Evolutionary conservation across 1,139 yeast species (phyloP).

Genomic region (Candida tetrigidarum): DNA sequence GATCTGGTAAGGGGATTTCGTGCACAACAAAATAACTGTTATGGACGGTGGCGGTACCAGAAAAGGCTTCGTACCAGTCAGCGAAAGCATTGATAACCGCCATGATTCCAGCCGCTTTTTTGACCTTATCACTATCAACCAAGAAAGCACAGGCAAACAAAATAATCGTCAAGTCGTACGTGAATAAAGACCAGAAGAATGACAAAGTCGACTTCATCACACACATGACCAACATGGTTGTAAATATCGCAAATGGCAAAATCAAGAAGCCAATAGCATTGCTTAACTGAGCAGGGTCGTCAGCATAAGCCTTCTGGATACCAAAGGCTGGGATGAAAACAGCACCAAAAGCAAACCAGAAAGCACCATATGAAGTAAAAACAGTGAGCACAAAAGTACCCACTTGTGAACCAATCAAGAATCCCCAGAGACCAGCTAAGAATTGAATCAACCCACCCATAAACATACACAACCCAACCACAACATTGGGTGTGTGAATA

Average conservation of each 20-base stretch:
- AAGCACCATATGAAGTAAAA: conserved; percentile 72
- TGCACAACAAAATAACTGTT: conserved; percentile 32
- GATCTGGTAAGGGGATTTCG: conserved; percentile 21
- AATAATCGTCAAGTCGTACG: conserved; percentile 57
- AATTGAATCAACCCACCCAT: conserved; percentile 59
- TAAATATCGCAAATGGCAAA: conserved; percentile 66
- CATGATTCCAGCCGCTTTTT: conserved; percentile 70
- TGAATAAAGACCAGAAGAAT: conserved; percentile 54
- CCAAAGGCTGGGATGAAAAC: conserved; percentile 60
- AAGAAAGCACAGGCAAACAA: conserved; percentile 60
- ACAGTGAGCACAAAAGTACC: conserved; percentile 63
- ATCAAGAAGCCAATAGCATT: conserved; percentile 62
- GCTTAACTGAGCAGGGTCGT: conserved; percentile 43
- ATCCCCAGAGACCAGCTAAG: conserved; percentile 68
- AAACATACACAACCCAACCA: conserved; percentile 47
- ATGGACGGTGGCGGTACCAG: conserved; percentile 31
- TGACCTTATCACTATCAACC: conserved; percentile 43
- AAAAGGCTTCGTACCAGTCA: conserved; percentile 59
- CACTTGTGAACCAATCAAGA: conserved; percentile 54
- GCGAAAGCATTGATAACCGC: conserved; percentile 60
- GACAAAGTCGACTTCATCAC: conserved; percentile 70
- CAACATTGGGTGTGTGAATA: conserved; percentile 34
- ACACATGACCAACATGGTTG: conserved; percentile 57
- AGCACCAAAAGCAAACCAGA: conserved; percentile 71
- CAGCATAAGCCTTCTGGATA: conserved; percentile 51